These are phyloP conservation scores for Rhodotorula sp. DNA, from an alignment of 1,284 basidiomycete species.

Conservation along the genomic window DNA sequence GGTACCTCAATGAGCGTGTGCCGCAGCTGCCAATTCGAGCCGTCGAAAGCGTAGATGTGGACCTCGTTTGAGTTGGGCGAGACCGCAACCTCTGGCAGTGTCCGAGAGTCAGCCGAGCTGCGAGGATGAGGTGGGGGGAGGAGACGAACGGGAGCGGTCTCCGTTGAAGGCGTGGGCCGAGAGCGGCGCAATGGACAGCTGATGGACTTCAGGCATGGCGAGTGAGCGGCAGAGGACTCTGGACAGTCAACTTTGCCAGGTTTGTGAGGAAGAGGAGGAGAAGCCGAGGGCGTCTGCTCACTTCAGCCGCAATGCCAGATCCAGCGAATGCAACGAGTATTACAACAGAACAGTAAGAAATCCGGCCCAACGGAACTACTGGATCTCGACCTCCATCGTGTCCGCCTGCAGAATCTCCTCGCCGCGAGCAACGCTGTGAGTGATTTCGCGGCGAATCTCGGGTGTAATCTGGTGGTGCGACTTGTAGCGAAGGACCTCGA, in stretches of 20 bases:
- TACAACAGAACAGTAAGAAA: too few species aligned
- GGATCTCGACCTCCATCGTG: conserved; percentile 41
- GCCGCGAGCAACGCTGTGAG: conserved; percentile 55
- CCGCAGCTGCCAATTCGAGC: conserved; percentile 67
- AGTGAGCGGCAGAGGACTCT: conserved; percentile 18
- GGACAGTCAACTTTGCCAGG: conserved; percentile 31
- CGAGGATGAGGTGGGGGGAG: not conserved
- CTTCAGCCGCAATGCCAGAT: too few species aligned
- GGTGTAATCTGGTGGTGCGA: conserved; percentile 84
- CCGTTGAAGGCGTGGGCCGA: conserved; percentile 91
- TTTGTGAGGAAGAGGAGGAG: not conserved
- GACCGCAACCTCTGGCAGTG: conserved; percentile 73
- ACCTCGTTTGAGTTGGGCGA: conserved; percentile 88
- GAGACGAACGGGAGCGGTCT: conserved; percentile 72
- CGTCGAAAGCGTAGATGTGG: conserved; percentile 69
- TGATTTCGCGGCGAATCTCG: conserved; percentile 81
- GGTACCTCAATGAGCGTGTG: conserved; percentile 83
- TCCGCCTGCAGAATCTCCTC: conserved; percentile 43
- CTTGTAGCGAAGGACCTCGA: conserved; percentile 85
- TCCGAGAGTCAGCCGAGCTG: not conserved
- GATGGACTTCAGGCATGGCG: conserved; percentile 28
- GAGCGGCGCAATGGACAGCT: conserved; percentile 72
- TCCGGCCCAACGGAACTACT: conserved; percentile 3
- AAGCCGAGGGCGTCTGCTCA: too few species aligned
- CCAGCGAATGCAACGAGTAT: too few species aligned